A percentile compares a stretch with the other conserved stretches of the same genome.
Evolutionary conservation across 192 early-diverging fungal genomes (phyloP).

Genomic region (Coemansia asiatica): DNA sequence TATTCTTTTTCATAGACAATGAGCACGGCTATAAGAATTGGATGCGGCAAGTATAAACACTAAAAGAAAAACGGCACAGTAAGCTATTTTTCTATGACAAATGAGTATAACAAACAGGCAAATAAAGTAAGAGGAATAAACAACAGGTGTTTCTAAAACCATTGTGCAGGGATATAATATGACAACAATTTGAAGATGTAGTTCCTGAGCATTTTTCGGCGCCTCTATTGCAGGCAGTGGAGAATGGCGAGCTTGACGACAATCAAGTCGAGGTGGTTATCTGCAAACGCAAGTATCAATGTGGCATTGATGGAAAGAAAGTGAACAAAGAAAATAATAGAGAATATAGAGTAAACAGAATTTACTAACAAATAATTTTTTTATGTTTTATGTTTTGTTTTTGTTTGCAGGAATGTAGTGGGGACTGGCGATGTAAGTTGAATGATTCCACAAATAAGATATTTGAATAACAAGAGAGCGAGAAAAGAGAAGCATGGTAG

Average conservation of each 20-base stretch:
- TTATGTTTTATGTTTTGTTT: neutral
- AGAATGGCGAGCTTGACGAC: conserved; percentile 59
- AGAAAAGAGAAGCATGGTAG: neutral
- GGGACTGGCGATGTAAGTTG: conserved; percentile 59
- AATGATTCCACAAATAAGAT: neutral
- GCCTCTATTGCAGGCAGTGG: conserved; percentile 64
- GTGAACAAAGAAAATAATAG: conserved; percentile 21
- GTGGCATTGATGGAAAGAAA: conserved; percentile 41
- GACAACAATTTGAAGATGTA: conserved; percentile 10
- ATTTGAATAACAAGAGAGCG: neutral
- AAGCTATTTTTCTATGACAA: too few species aligned
- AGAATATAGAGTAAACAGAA: neutral
- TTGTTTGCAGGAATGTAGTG: conserved; percentile 22
- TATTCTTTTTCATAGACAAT: conserved; percentile 3
- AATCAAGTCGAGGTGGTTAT: conserved; percentile 62
- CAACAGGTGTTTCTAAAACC: neutral
- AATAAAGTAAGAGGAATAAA: neutral
- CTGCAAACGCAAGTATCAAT: conserved; percentile 55
- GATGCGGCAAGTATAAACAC: conserved; percentile 34
- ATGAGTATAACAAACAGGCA: too few species aligned
- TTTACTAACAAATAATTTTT: neutral
- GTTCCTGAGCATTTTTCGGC: conserved; percentile 78
- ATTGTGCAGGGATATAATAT: neutral
- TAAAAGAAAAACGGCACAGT: neutral
- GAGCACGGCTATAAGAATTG: conserved; percentile 33